Conservation (phyloP, 2,329 filamentous ascomycete species). For the Paecilomyces sp. region DNA sequence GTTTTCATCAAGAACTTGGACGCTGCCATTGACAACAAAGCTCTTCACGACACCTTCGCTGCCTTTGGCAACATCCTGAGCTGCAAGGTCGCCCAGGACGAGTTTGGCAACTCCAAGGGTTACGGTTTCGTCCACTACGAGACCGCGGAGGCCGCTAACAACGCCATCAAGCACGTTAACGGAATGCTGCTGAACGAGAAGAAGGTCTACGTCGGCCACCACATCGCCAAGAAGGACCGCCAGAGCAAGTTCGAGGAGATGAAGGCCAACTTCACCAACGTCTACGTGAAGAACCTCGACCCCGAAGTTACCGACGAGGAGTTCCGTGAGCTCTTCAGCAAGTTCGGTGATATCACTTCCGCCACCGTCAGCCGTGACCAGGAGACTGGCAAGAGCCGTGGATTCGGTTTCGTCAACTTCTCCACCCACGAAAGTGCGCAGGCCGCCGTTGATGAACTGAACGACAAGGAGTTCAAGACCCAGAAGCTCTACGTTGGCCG, state of each 20-base stretch:
- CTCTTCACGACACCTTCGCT: constrained; percentile 97
- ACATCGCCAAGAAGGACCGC: constrained; percentile 99
- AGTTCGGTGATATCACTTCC: constrained; percentile 89
- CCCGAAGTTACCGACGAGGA: constrained; percentile 81
- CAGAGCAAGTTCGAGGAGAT: constrained; percentile 99
- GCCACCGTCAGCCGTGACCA: constrained; percentile 83
- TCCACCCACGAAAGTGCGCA: constrained; percentile 80
- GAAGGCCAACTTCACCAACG: constrained; percentile 99
- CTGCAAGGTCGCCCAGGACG: constrained; percentile 99
- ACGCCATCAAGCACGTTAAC: constrained; percentile 99
- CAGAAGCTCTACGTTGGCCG: constrained; percentile 97
- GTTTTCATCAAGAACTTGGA: constrained; percentile 99
- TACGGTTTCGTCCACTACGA: constrained; percentile 99
- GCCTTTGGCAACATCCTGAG: constrained; percentile 98
- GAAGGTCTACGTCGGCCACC: constrained; percentile 98
- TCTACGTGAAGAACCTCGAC: constrained; percentile 98
- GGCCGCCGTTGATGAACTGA: constrained; percentile 83
- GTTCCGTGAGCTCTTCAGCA: constrained; percentile 88
- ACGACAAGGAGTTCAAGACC: constrained; percentile 84
- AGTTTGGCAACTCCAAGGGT: constrained; percentile 93
- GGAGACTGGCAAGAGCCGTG: constrained; percentile 82
- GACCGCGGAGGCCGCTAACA: constrained; percentile 91
- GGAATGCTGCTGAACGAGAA: constrained; percentile 99
- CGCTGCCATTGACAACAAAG: constrained; percentile 98
- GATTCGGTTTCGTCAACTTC: constrained; percentile 95